phyloP scores from a whole-genome alignment of 2,329 filamentous ascomycete genomes.

The Xylogone sp. region DNA sequence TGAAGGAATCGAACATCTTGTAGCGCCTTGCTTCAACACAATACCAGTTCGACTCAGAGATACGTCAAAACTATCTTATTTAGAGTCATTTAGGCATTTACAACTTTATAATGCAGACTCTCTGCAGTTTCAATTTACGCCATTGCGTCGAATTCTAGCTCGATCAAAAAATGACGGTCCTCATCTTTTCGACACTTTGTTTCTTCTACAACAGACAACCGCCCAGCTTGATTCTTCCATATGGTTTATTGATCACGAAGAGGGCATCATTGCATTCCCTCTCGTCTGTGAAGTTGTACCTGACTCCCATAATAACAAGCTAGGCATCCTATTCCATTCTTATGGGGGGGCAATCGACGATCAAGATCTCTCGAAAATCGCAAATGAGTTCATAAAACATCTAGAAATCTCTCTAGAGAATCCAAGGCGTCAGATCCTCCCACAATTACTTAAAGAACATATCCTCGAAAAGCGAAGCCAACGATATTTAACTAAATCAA shows the following conservation, averaged over 20 bases:
- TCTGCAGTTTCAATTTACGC: slow-evolving; percentile 68
- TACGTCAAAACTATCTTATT: slow-evolving; percentile 45
- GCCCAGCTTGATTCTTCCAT: slow-evolving; percentile 51
- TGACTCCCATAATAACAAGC: slow-evolving; percentile 41
- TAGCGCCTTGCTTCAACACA: slow-evolving; percentile 94
- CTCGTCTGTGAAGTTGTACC: slow-evolving; percentile 74
- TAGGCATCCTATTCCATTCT: slow-evolving; percentile 62
- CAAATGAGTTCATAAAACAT: slow-evolving; percentile 18
- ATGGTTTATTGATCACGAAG: slow-evolving; percentile 55
- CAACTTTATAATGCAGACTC: slow-evolving; percentile 52
- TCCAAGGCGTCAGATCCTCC: slow-evolving; percentile 23
- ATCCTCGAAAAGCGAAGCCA: slow-evolving; percentile 12
- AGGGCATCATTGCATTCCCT: slow-evolving; percentile 69
- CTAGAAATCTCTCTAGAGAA: slow-evolving; percentile 19
- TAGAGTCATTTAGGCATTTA: slow-evolving; percentile 27
- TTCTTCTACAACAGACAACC: slow-evolving; percentile 69
- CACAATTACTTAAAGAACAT: slow-evolving; percentile 12
- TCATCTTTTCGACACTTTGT: slow-evolving; percentile 72
- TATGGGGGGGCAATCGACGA: slow-evolving; percentile 38
- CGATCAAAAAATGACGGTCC: slow-evolving; percentile 39
- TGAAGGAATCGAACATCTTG: slow-evolving; percentile 63
- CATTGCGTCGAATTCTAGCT: slow-evolving; percentile 67
- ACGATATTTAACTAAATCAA: background rate
- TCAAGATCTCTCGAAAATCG: slow-evolving; percentile 13
- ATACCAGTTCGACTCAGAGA: slow-evolving; percentile 64